Base-by-base conservation (phyloP, 1,284 basidiomycete species). In the Ganoderma sinense region DNA sequence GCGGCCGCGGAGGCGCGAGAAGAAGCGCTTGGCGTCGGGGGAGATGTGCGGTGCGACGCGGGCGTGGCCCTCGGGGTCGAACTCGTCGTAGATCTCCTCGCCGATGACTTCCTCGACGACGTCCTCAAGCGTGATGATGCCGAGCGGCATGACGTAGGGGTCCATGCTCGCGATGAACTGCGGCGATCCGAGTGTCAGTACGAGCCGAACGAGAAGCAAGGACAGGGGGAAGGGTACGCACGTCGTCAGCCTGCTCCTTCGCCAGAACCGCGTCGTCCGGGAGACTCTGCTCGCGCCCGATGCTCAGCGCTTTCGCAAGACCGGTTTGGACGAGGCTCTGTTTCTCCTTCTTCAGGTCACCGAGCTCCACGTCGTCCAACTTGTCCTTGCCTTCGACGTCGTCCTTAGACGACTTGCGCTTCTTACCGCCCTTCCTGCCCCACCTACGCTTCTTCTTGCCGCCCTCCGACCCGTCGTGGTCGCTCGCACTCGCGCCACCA, bases 71-170 rank as follows among this genome's bases (percentile, higher is more conserved):
- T 77, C 76, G 20, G 84, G 82, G 75, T 94, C 93, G 75, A 94
- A 95, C 81, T 96, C 94, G 78, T 96, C 94, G 75, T 94, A 94
- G 66, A 96, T 96, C 76, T 95, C 94, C 82, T 95, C 94, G 33
- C 94, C 94, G 64, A 96, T 95, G 23, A 96, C 84, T 78, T 96
- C 94, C 88, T 97, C 96, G 20, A 97, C 85, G 26, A 97, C 94
- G 74, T 97, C 96, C 80, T 97, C 96, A 2, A 97, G 86, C 1
- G 96, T 97, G 74, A 97, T 97, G 78, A 97, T 96, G 67, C 96
- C 96, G 40, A 97, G 84, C 2, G 95, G 95, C 82, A 88, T 90
- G 39, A 93, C 85, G 59, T 89, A 86, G 0, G 87, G 91, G 78
- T 91, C 93, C 66, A 94, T 87, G 62, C 86, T 87, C 80, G 91